Evolutionary conservation across 352 stramenopile species (phyloP).

Genomic region (Pythium coloratum): DNA sequence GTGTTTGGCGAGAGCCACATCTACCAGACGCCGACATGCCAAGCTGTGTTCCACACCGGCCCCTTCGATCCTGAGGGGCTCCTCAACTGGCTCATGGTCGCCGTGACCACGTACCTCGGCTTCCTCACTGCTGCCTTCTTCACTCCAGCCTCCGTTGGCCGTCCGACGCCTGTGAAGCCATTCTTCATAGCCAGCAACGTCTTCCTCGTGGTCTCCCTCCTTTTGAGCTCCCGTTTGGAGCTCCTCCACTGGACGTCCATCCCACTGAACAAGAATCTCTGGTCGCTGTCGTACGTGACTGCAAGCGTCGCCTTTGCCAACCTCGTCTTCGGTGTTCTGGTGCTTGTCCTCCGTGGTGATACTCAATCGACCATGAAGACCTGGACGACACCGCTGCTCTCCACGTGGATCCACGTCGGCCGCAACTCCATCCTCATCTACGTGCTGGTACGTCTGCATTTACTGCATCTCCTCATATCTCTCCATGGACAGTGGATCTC

Average conservation of each 20-base stretch:
- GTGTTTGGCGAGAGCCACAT: conserved; percentile 67
- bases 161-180: neutral
- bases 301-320: conserved; percentile 43
- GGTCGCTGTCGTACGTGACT: conserved; percentile 71
- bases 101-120: conserved; percentile 58
- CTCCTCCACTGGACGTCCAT: conserved; percentile 33
- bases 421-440: conserved; percentile 82
- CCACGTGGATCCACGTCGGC: conserved; percentile 35
- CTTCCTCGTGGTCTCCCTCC: neutral
- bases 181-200: neutral
- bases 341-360: neutral
- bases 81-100: conserved; percentile 77
- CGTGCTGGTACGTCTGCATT: conserved; percentile 43
- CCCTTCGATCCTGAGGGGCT: conserved; percentile 79
- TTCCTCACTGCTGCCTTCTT: conserved; percentile 51
- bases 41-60: conserved; percentile 49
- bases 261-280: conserved; percentile 87
- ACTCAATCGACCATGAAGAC: conserved; percentile 4
- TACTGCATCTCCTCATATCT: neutral
- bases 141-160: neutral
- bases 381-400: conserved; percentile 28
- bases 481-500: neutral
- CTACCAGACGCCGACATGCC: conserved; percentile 65
- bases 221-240: conserved; percentile 19
- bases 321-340: conserved; percentile 23